A percentile compares a stretch with the other conserved stretches of the same genome.
phyloP scores from a whole-genome alignment of 805 yeast species.

The Candida fluviatilis region DNA sequence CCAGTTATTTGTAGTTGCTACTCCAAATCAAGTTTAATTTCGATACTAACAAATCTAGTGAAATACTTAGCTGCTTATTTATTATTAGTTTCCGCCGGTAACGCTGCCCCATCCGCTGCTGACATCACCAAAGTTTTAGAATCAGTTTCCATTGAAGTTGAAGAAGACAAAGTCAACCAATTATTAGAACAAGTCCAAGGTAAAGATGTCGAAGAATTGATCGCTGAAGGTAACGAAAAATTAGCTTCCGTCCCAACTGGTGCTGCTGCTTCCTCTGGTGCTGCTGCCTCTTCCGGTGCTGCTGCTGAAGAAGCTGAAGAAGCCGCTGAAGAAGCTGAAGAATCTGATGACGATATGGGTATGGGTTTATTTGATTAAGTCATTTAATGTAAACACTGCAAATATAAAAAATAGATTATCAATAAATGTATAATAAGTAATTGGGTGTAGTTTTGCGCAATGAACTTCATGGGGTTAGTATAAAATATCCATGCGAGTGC shows the following conservation, averaged over 20 bases:
- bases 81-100: conserved; percentile 96
- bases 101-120: conserved; percentile 88
- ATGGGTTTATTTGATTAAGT: conserved; percentile 96
- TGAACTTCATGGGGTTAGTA: too few relatives aligned
- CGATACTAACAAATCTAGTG: conserved; percentile 35
- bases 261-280: conserved; percentile 87
- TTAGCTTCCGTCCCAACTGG: conserved; percentile 97
- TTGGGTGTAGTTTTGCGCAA: neutral
- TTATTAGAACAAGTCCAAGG: conserved; percentile 88
- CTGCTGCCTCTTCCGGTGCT: conserved; percentile 67
- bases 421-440: conserved; percentile 1
- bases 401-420: neutral
- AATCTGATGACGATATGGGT: conserved; percentile 80
- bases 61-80: conserved; percentile 99
- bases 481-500: too few relatives aligned
- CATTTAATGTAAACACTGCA: neutral
- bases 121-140: conserved; percentile 86
- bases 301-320: conserved; percentile 64
- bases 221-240: conserved; percentile 93
- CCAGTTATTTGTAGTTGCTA: neutral
- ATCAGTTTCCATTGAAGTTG: conserved; percentile 95
- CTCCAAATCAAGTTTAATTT: neutral
- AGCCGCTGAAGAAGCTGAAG: conserved; percentile 63
- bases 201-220: conserved; percentile 84
- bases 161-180: conserved; percentile 77